phyloP scores from a whole-genome alignment of 2,329 filamentous ascomycete species.

The Paraphaeosphaeria sporulosa region DNA sequence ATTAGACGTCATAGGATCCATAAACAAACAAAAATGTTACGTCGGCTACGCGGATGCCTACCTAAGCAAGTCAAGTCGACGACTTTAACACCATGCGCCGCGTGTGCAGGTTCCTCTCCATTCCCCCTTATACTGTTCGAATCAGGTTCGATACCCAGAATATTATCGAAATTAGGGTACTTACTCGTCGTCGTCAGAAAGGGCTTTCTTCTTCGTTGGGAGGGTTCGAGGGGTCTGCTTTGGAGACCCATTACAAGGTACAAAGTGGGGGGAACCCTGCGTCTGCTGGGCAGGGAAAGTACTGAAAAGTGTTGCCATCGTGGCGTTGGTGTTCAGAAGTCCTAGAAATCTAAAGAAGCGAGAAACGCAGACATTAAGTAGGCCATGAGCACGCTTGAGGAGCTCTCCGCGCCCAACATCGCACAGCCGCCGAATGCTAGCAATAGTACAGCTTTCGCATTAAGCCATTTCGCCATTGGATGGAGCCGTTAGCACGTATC shows the following conservation, averaged over 20 bases:
- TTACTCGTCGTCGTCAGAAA: constrained; percentile 7
- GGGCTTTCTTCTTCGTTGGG: background rate
- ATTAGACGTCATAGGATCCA: constrained; percentile 10
- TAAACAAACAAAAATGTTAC: background rate
- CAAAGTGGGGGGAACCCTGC: constrained; percentile 15
- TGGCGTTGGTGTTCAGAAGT: constrained; percentile 12
- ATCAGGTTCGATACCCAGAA: constrained; percentile 9
- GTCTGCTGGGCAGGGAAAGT: constrained; percentile 10
- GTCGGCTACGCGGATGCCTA: constrained; percentile 16
- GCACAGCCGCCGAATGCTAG: constrained; percentile 8
- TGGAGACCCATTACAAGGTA: constrained; percentile 18
- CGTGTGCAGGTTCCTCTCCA: too few species aligned
- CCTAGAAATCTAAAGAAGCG: constrained; percentile 11
- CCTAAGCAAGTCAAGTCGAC: constrained; percentile 18
- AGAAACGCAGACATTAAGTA: constrained; percentile 23
- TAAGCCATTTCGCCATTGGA: constrained; percentile 17
- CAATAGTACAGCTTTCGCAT: constrained; percentile 19
- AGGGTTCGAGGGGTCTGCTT: background rate
- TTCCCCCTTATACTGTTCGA: constrained; percentile 14
- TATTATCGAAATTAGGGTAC: constrained; percentile 4
- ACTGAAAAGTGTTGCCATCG: constrained; percentile 15
- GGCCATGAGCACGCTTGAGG: constrained; percentile 6
- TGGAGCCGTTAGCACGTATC: constrained; percentile 13
- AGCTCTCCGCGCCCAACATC: constrained; percentile 14
- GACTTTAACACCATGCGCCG: constrained; percentile 14